Evolutionary conservation across 805 yeast genomes (phyloP).

Genomic region (Maudiozyma bulderi): DNA sequence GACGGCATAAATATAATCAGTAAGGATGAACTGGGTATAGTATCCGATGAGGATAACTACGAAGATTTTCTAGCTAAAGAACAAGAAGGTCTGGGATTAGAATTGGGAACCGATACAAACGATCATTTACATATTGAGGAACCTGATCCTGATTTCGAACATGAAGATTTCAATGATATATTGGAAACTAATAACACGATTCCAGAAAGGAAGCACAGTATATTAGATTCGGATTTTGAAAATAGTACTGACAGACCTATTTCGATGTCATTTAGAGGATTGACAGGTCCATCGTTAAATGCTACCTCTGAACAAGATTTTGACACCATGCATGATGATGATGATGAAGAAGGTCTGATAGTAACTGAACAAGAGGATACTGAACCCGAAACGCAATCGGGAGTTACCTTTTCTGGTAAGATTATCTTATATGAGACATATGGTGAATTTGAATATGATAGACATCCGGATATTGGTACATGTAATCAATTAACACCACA

Average conservation of each 20-base stretch:
- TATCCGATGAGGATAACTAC: background rate
- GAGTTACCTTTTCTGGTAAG: constrained; percentile 56
- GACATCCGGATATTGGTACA: constrained; percentile 87
- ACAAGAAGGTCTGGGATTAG: background rate
- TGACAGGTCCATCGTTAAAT: constrained; percentile 49
- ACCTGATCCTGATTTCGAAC: constrained; percentile 14
- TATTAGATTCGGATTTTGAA: background rate
- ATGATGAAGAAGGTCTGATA: background rate
- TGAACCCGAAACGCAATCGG: background rate
- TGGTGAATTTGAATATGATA: constrained; percentile 74
- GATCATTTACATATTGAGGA: background rate
- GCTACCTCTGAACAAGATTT: constrained; percentile 10
- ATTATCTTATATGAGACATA: constrained; percentile 81
- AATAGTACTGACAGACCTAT: constrained; percentile 25
- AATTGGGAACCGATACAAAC: background rate
- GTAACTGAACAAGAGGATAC: background rate
- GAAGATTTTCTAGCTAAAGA: background rate
- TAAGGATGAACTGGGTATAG: background rate
- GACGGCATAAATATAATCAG: background rate
- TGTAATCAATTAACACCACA: constrained; percentile 85
- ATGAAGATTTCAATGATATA: constrained; percentile 20
- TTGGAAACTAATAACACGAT: background rate
- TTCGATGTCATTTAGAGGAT: constrained; percentile 50
- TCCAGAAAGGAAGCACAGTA: constrained; percentile 1
- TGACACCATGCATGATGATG: background rate